Base-by-base conservation (phyloP, 495 filamentous ascomycete species). In the Annulohypoxylon stygium region DNA sequence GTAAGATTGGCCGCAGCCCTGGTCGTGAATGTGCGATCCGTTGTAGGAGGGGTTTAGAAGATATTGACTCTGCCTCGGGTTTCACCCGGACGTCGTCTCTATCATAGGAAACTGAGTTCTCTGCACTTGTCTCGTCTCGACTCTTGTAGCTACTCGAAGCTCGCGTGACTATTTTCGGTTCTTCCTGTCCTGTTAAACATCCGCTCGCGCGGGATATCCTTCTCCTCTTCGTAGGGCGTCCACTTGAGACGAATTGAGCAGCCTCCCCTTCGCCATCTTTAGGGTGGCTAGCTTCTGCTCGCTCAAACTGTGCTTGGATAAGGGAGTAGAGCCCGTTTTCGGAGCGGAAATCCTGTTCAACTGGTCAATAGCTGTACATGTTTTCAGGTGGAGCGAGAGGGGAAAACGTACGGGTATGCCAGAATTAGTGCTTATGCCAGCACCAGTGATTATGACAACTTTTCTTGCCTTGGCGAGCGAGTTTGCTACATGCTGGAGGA, bases 341-440 rank as follows among this genome's bases (percentile, higher is more conserved):
- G 11, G 90, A 92, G 34, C 90, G 89, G 67, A 92, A 92, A 73
- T 92, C 90, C 90, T 92, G 66, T 26, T 41, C 5, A 50, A 18
- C n/a, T 33, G 18, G 70, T 83, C 69, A 84, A 74, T 74, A 39
- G 58, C 14, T 30, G 25, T 45, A 18, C 26, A 16, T 61, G 53
- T 55, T 9, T 36, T 8, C 2, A 30, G 23, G 4, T 45, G 61
- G 45, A 54, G 20, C 33, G 69, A 9, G 37, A 25, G 50, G 61
- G 26, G 64, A 80, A 63, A 39, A 5, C 88, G 74, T 81, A 92
- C 90, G 14, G 90, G 90, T 67, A 92, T 92, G 41, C 90, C 90
- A 65, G 88, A 91, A 76, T 91, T 92, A 50, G 90, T 92, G 71
- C 88, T 91, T 60, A 92, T 92, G 26, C 90, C 90, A 53, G 90